A percentile compares a stretch with the other conserved stretches of the same genome.
Evolutionary conservation across 1,139 yeast genomes (phyloP).

Genomic region (Chernovozyma aurita): DNA sequence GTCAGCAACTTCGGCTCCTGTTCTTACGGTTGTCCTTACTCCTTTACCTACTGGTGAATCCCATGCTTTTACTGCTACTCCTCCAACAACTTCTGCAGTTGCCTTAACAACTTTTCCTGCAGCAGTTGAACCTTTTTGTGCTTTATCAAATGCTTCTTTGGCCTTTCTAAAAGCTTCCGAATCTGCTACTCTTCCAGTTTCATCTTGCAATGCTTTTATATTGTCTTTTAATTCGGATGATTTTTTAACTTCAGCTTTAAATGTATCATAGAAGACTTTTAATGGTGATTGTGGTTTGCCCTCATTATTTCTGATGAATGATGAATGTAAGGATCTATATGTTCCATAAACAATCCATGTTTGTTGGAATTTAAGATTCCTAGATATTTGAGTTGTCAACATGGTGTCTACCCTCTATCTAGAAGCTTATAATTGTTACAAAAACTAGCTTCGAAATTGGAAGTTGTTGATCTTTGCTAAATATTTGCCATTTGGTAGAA

Average conservation of each 20-base stretch:
- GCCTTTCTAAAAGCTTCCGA: slow-evolving; percentile 92
- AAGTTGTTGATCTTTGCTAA: too few species aligned
- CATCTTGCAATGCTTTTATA: slow-evolving; percentile 93
- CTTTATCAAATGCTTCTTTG: slow-evolving; percentile 84
- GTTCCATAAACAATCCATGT: not conserved
- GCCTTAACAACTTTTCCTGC: slow-evolving; percentile 81
- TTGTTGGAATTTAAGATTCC: slow-evolving; percentile 1
- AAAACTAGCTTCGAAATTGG: not conserved
- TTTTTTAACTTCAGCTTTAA: slow-evolving; percentile 85
- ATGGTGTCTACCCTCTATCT: not conserved
- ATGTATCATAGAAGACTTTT: slow-evolving; percentile 91
- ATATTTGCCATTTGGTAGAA: not conserved
- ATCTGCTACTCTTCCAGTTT: slow-evolving; percentile 91
- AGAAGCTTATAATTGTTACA: not conserved
- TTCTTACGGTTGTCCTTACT: slow-evolving; percentile 75
- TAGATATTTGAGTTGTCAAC: slow-evolving; percentile 6
- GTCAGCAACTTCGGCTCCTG: slow-evolving; percentile 79
- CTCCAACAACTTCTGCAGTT: slow-evolving; percentile 94
- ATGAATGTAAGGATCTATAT: slow-evolving; percentile 1
- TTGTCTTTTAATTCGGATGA: slow-evolving; percentile 86
- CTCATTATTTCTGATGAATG: slow-evolving; percentile 4
- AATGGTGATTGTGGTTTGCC: slow-evolving; percentile 62
- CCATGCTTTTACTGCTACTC: slow-evolving; percentile 91
- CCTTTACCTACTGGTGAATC: slow-evolving; percentile 90
- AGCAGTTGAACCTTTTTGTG: slow-evolving; percentile 75